Conservation (phyloP, 306 rosid genomes). For the Citrullus mucosospermus region DNA sequence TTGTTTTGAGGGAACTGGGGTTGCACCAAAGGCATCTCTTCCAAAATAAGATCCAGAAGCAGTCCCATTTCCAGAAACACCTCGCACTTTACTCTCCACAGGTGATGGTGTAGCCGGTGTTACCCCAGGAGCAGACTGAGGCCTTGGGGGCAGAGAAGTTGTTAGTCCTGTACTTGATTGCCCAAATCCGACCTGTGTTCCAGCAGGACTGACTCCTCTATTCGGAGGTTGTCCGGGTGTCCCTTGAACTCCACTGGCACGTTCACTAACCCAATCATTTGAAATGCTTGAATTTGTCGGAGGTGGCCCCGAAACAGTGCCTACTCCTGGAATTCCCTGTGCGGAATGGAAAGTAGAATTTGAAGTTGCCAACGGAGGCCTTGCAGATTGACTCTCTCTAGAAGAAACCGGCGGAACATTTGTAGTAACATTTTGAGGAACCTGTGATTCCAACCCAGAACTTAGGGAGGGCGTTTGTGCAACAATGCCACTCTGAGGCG, state of each 20-base stretch:
- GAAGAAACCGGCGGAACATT: conserved; percentile 33
- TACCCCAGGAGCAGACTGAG: conserved; percentile 32
- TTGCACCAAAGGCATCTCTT: conserved; percentile 60
- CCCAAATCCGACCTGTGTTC: conserved; percentile 41
- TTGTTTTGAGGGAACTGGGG: conserved; percentile 41
- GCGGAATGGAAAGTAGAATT: conserved; percentile 25
- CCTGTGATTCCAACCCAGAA: conserved; percentile 34
- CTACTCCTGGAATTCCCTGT: conserved; percentile 36
- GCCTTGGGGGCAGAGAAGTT: conserved; percentile 33
- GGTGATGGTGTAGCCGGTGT: conserved; percentile 31
- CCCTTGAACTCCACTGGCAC: conserved; percentile 32
- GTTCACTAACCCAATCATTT: conserved; percentile 36
- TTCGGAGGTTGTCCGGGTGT: conserved; percentile 23
- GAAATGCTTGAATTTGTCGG: conserved; percentile 23
- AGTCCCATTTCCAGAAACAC: conserved; percentile 51
- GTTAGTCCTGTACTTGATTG: conserved; percentile 38
- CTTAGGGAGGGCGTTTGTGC: conserved; percentile 33
- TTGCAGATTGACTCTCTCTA: conserved; percentile 20
- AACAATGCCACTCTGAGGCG: conserved; percentile 24
- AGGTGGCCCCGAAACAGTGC: conserved; percentile 23
- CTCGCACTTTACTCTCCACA: conserved; percentile 29
- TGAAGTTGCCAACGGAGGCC: conserved; percentile 38
- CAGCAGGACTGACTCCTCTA: conserved; percentile 36
- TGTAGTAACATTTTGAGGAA: conserved; percentile 22
- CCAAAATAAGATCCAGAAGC: conserved; percentile 54